These are phyloP conservation scores for Leucosporidium creatinivorum DNA, from an alignment of 768 basidiomycete genomes.

Conservation along the genomic window DNA sequence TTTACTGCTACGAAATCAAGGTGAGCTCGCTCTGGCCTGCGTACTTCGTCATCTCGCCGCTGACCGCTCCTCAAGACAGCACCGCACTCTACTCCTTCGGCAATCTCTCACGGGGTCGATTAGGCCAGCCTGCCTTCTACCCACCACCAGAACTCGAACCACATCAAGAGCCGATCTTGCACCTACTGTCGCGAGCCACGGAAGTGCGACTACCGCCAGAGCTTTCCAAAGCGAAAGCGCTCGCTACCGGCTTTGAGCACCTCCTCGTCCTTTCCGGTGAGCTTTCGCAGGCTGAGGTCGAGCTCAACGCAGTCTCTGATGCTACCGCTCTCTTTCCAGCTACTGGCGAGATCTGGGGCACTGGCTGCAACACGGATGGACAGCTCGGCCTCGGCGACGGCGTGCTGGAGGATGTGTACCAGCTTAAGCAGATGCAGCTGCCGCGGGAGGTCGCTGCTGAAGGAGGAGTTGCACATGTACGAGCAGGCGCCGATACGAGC, in stretches of 20 bases:
- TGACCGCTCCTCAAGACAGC: constrained; percentile 3
- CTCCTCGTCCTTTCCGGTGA: constrained; percentile 23
- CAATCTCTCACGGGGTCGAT: constrained; percentile 14
- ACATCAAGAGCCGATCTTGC: constrained; percentile 8
- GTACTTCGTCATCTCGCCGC: neutral
- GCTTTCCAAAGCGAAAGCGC: constrained; percentile 2
- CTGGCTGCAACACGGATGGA: constrained; percentile 33
- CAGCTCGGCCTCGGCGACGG: constrained; percentile 18
- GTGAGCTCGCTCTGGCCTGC: neutral
- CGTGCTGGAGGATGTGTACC: constrained; percentile 9
- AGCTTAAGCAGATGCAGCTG: constrained; percentile 7
- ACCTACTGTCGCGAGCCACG: constrained; percentile 8
- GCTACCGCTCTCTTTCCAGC: constrained; percentile 9
- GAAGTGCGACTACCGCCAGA: neutral
- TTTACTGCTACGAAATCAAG: constrained; percentile 8
- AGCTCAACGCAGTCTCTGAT: too few relatives aligned
- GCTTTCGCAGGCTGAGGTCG: neutral
- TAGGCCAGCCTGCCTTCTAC: constrained; percentile 9
- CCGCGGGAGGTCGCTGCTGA: constrained; percentile 1
- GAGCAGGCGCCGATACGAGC: constrained; percentile 22
- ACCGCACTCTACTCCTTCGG: constrained; percentile 19
- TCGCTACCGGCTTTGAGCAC: constrained; percentile 27
- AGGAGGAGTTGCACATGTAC: constrained; percentile 15
- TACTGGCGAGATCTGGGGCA: constrained; percentile 18
- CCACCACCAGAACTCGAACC: neutral